Percentiles rank a stretch among this genome's conserved stretches.
Evolutionary conservation across 371 early-diverging fungal species (phyloP).

Genomic region (Mucor velutinosus): DNA sequence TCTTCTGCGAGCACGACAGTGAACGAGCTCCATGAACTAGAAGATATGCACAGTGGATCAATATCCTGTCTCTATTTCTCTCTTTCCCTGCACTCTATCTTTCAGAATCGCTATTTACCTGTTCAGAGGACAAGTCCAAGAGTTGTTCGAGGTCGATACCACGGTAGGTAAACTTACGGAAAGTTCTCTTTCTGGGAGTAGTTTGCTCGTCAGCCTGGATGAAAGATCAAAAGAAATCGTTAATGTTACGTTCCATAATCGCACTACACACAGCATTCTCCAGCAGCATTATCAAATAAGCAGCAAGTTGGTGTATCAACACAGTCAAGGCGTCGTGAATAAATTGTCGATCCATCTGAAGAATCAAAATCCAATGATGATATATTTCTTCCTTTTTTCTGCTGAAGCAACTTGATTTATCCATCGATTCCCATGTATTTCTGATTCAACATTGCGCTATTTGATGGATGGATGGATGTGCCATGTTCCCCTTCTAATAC

Average conservation of each 20-base stretch:
- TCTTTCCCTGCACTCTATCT: not conserved
- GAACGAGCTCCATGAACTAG: constrained; percentile 94
- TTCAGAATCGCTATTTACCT: constrained; percentile 40
- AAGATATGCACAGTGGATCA: not conserved
- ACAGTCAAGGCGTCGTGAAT: not conserved
- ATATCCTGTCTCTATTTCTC: not conserved
- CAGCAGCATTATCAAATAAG: not conserved
- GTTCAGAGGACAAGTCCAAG: constrained; percentile 88
- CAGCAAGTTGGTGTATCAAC: not conserved
- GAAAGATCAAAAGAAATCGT: not conserved
- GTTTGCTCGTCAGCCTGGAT: constrained; percentile 56
- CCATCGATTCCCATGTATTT: not conserved
- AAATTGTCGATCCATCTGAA: not conserved
- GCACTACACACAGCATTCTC: not conserved
- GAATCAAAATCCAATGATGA: not conserved
- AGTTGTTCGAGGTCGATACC: constrained; percentile 91
- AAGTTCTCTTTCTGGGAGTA: constrained; percentile 86
- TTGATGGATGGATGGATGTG: constrained; percentile 15
- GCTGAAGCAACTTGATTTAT: not conserved
- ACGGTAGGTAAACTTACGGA: constrained; percentile 97
- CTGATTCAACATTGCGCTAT: not conserved
- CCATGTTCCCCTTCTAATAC: not conserved
- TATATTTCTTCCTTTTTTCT: not conserved
- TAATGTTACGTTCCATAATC: not conserved
- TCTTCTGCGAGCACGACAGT: constrained; percentile 95